A percentile compares a stretch with the other conserved stretches of the same genome.
phyloP scores from a whole-genome alignment of 2,329 filamentous ascomycete species.

The Tothia fuscella region DNA sequence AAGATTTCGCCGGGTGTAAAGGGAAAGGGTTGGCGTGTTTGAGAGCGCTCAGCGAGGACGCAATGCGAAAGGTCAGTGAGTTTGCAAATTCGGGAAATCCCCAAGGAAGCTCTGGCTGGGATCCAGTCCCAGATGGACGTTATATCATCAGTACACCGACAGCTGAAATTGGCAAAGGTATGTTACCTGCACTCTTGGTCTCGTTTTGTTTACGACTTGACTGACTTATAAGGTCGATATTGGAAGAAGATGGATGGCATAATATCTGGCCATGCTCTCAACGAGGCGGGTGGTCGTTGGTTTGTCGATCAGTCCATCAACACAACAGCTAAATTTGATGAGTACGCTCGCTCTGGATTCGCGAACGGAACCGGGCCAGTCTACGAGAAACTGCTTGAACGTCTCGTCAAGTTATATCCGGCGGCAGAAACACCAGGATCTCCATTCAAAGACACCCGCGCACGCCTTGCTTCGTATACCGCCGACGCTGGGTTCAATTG shows the following conservation, averaged over 20 bases:
- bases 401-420: constrained; percentile 2
- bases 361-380: not conserved
- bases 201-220: not conserved
- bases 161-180: constrained; percentile 6
- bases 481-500: not conserved
- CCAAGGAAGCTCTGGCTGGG: constrained; percentile 1
- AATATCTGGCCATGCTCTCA: not conserved
- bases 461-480: not conserved
- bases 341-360: constrained; percentile 2
- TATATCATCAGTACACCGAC: constrained; percentile 5
- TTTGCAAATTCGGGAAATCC: not conserved
- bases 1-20: constrained; percentile 2
- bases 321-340: not conserved
- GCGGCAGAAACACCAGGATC: not conserved
- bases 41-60: not conserved
- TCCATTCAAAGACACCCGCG: not conserved
- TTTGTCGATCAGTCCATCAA: constrained; percentile 3
- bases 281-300: constrained; percentile 5
- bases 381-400: not conserved
- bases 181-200: not conserved
- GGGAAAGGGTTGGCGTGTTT: constrained; percentile 4
- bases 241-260: constrained; percentile 6
- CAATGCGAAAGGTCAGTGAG: not conserved
- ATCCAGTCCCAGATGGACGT: constrained; percentile 3
- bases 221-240: not conserved